Evolutionary conservation across 768 basidiomycete species (phyloP).

Genomic region (Holtermannia corniformis): DNA sequence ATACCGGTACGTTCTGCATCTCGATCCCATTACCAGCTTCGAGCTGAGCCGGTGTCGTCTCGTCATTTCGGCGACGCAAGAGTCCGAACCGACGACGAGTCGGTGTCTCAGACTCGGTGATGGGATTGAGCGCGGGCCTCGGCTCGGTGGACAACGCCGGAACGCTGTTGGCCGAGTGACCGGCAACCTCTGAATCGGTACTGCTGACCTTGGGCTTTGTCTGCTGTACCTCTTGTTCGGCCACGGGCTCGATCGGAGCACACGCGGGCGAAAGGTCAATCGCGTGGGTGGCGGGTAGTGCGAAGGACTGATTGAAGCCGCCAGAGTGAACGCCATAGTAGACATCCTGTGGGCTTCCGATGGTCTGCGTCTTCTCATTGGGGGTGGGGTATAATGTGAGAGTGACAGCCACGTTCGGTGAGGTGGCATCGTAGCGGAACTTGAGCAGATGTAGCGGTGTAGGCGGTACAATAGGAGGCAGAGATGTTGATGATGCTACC

Average conservation of each 20-base stretch:
- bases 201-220: slow-evolving; percentile 49
- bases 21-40: slow-evolving; percentile 9
- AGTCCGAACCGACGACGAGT: slow-evolving; percentile 17
- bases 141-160: not conserved
- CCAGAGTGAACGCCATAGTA: slow-evolving; percentile 64
- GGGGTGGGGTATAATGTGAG: slow-evolving; percentile 65
- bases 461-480: slow-evolving; percentile 39
- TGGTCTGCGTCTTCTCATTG: slow-evolving; percentile 49
- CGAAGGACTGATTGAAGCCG: slow-evolving; percentile 68
- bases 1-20: slow-evolving; percentile 5
- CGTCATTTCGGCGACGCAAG: slow-evolving; percentile 15
- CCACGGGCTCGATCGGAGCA: slow-evolving; percentile 5
- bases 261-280: slow-evolving; percentile 56
- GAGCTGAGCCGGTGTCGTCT: slow-evolving; percentile 1
- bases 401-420: slow-evolving; percentile 70
- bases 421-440: slow-evolving; percentile 87
- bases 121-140: not conserved
- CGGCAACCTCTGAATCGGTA: not conserved
- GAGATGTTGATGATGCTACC: slow-evolving; percentile 46
- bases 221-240: slow-evolving; percentile 20
- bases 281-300: slow-evolving; percentile 64
- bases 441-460: slow-evolving; percentile 68
- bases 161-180: not conserved
- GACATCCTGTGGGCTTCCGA: slow-evolving; percentile 46
- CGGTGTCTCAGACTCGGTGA: not conserved